phyloP scores from a whole-genome alignment of 2,329 filamentous ascomycete genomes.

The Simplicillium aogashimaense region DNA sequence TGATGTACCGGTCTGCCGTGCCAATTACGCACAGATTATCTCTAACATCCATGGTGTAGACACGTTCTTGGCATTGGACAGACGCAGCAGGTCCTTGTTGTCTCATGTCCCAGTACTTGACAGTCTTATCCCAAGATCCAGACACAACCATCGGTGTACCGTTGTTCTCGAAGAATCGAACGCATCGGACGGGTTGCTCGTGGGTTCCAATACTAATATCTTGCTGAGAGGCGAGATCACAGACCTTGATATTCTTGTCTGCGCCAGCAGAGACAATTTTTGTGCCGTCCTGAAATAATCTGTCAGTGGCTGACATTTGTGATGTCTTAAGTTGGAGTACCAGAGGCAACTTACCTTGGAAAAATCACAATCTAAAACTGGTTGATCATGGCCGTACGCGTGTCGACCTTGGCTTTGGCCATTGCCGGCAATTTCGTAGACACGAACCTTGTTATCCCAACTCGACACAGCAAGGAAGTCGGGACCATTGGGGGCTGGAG shows the following conservation, averaged over 20 bases:
- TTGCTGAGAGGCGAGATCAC: conserved; percentile 64
- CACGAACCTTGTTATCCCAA: conserved; percentile 97
- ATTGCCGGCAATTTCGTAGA: conserved; percentile 78
- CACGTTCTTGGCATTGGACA: conserved; percentile 61
- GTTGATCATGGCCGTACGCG: conserved; percentile 74
- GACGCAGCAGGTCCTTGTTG: conserved; percentile 54
- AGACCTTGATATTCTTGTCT: conserved; percentile 82
- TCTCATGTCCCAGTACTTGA: conserved; percentile 83
- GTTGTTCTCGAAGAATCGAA: conserved; percentile 65
- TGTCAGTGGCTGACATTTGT: background rate
- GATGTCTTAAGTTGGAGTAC: background rate
- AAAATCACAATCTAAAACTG: conserved; percentile 79
- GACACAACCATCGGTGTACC: conserved; percentile 78
- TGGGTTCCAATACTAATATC: conserved; percentile 72
- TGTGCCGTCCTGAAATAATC: conserved; percentile 63
- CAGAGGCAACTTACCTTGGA: conserved; percentile 58
- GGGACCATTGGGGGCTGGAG: conserved; percentile 41
- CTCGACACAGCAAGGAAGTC: conserved; percentile 85
- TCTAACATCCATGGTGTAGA: conserved; percentile 87
- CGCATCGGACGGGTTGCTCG: conserved; percentile 70
- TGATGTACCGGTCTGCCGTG: conserved; percentile 92
- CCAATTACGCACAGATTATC: conserved; percentile 83
- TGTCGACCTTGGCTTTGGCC: conserved; percentile 80
- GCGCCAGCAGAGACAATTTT: conserved; percentile 82
- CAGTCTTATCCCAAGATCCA: conserved; percentile 82